Percentiles rank a stretch among this genome's conserved stretches.
Conservation (phyloP, 441 rosid species). For the Adansonia grandidieri region DNA sequence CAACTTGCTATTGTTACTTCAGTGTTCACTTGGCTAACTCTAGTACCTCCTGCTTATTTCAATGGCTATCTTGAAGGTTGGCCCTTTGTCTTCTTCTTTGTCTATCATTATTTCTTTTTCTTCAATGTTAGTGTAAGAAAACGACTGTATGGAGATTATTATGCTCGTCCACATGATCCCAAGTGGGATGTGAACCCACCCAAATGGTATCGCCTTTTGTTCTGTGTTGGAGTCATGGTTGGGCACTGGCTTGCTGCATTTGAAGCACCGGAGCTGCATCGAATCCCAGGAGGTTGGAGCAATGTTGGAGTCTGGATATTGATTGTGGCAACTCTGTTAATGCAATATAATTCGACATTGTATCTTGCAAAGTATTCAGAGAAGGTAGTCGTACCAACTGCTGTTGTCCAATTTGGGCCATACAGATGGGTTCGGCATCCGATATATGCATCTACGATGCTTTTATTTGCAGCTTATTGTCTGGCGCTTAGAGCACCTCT, state of each 20-base stretch:
- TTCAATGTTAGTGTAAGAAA: slow-evolving; percentile 78
- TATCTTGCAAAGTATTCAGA: slow-evolving; percentile 89
- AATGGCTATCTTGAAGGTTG: slow-evolving; percentile 88
- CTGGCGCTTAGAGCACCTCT: slow-evolving; percentile 73
- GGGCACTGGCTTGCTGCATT: slow-evolving; percentile 90
- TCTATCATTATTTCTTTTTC: slow-evolving; percentile 91
- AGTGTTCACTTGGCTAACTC: slow-evolving; percentile 80
- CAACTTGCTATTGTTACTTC: slow-evolving; percentile 77
- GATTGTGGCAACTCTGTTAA: slow-evolving; percentile 57
- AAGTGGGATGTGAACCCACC: slow-evolving; percentile 81
- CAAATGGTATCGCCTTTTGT: slow-evolving; percentile 56
- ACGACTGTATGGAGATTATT: slow-evolving; percentile 82
- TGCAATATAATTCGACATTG: slow-evolving; percentile 77
- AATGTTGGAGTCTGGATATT: slow-evolving; percentile 73
- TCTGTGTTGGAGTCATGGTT: slow-evolving; percentile 60
- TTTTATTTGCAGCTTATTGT: slow-evolving; percentile 68
- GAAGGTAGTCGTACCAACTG: slow-evolving; percentile 81
- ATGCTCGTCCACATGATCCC: slow-evolving; percentile 63
- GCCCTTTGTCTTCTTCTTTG: slow-evolving; percentile 84
- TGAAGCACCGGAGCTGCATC: slow-evolving; percentile 88
- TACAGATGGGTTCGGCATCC: slow-evolving; percentile 91
- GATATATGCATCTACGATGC: slow-evolving; percentile 74
- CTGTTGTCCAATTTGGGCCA: slow-evolving; percentile 88
- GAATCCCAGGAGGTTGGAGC: slow-evolving; percentile 71
- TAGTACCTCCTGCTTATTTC: slow-evolving; percentile 80